Conservation (phyloP, 805 yeast genomes). For the Lachancea sp. region DNA sequence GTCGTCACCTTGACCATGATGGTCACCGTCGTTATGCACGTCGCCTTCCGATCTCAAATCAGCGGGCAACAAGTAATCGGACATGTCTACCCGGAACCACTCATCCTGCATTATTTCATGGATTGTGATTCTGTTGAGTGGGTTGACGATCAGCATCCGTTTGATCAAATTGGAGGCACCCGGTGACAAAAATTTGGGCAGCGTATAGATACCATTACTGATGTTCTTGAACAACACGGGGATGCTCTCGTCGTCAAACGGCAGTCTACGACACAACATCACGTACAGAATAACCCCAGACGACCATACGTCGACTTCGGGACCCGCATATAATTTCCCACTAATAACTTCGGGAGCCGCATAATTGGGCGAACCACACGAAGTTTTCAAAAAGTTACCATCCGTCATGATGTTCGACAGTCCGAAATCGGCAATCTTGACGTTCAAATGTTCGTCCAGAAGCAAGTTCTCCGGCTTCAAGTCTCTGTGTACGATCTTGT, state of each 20-base stretch:
- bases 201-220: constrained; percentile 83
- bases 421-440: constrained; percentile 95
- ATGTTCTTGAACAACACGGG: constrained; percentile 92
- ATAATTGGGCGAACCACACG: constrained; percentile 95
- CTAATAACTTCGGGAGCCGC: constrained; percentile 97
- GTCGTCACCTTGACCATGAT: constrained; percentile 15
- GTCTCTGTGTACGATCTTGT: constrained; percentile 94
- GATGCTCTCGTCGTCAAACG: constrained; percentile 93
- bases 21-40: constrained; percentile 9
- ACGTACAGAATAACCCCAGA: constrained; percentile 93
- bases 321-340: constrained; percentile 94
- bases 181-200: constrained; percentile 77
- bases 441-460: constrained; percentile 83
- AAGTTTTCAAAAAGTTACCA: constrained; percentile 89
- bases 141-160: constrained; percentile 90
- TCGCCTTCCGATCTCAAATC: constrained; percentile 16
- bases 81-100: constrained; percentile 81
- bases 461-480: constrained; percentile 91
- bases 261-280: constrained; percentile 91
- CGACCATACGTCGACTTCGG: constrained; percentile 97
- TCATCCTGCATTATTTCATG: constrained; percentile 89
- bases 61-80: constrained; percentile 65
- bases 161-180: constrained; percentile 82
- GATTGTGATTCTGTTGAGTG: constrained; percentile 86
- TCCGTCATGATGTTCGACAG: constrained; percentile 94